A percentile compares a stretch with the other conserved stretches of the same genome.
phyloP scores from a whole-genome alignment of 768 basidiomycete genomes.

The Gloeostereum incarnatum region DNA sequence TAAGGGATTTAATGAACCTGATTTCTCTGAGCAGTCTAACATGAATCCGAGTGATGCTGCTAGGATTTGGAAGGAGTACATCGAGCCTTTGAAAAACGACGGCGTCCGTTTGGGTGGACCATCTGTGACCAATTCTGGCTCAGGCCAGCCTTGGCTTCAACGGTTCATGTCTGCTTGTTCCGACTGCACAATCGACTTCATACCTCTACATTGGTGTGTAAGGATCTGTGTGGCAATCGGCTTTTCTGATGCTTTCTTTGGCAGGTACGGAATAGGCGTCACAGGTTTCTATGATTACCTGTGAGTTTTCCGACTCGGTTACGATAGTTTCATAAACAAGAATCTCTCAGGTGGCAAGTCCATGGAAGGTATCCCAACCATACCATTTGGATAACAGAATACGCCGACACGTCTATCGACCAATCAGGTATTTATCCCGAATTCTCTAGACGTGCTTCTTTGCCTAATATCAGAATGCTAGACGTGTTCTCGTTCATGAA shows the following conservation, averaged over 20 bases:
- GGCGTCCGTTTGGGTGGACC: constrained; percentile 50
- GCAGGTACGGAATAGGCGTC: constrained; percentile 49
- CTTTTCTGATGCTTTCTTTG: constrained; percentile 18
- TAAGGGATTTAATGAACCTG: constrained; percentile 42
- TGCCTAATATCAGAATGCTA: constrained; percentile 7
- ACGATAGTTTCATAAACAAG: too few species aligned
- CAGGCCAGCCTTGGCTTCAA: constrained; percentile 45
- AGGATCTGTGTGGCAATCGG: constrained; percentile 13
- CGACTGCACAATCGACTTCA: constrained; percentile 38
- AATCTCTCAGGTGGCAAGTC: too few species aligned
- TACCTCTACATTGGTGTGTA: constrained; percentile 38
- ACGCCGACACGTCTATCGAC: constrained; percentile 43
- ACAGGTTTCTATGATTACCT: constrained; percentile 48
- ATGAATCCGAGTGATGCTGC: constrained; percentile 35
- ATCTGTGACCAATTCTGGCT: constrained; percentile 41
- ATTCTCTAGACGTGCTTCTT: neutral
- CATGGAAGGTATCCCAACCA: constrained; percentile 37
- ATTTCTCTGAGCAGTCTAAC: constrained; percentile 40
- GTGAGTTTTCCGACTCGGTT: too few species aligned
- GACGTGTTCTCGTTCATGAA: constrained; percentile 50
- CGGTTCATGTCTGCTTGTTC: constrained; percentile 45
- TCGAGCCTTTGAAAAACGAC: constrained; percentile 42
- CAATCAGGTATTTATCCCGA: constrained; percentile 19
- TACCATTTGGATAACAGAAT: constrained; percentile 61
- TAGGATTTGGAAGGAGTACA: constrained; percentile 46